Base-by-base conservation (phyloP, 768 basidiomycete genomes). In the Gelatoporia subvermispora region DNA sequence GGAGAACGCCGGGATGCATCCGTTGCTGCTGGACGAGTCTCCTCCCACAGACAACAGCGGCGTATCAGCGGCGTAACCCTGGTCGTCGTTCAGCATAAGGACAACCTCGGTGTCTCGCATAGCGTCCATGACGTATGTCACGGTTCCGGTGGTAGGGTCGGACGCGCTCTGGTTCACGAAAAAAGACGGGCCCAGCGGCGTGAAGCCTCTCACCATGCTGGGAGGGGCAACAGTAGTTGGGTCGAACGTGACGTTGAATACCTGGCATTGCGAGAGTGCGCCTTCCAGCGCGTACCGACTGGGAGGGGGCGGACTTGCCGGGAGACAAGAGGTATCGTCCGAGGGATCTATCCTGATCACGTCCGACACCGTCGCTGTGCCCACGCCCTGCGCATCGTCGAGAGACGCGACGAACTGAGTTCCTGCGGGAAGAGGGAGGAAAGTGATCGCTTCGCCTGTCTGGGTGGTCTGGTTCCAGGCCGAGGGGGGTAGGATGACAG, bases 371-470 rank as follows among this genome's bases (percentile, higher is more conserved):
- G 50, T 54, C 1, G 74, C 73, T 3, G 72, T 57, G 41, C 61
- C 66, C 5, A 64, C 56, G n/a, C 75, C 77, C 3, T 52, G 49
- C 0, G 63, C 62, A 58, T 78, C 73, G 49, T 80, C 75, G 22
- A 84, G 69, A 10, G 78, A 76, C 7, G 80, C 78, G 36, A 85
- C 56, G 50, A 84, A 82, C 13, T 61, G 59, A 8, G 76, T 72
- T 22, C 71, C 74, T 2, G 71, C 74, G 2, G 70, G 51, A 17
- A 81, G 65, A 4, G 82, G 82, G 2, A 84, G 65, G 56, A 77
- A 78, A 4, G 74, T 69, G 43, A 82, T 65, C 24, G 62, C 61
- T 15, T 76, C 67, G 1, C 77, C 77, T 9, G 67, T 66, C 13
- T 65, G 61, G 44, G 72, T 64, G 20, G 65, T 61, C 15, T 62